A percentile compares a stretch with the other conserved stretches of the same genome.
Conservation (phyloP, 2,329 filamentous ascomycete genomes). For the Colletotrichum sp. region DNA sequence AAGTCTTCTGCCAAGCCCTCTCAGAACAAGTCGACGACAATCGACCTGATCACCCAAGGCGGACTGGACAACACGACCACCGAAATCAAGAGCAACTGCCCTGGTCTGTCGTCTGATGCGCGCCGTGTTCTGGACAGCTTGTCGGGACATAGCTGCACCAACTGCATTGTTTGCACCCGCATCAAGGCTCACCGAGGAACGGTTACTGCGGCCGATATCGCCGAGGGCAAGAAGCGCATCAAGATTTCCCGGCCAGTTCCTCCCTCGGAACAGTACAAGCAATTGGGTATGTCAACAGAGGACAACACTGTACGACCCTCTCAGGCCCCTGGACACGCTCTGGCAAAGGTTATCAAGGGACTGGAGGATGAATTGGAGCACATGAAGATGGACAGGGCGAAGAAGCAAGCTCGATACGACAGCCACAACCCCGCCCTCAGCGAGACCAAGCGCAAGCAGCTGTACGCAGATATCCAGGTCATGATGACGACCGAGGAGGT, state of each 20-base stretch:
- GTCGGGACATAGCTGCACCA: constrained; percentile 59
- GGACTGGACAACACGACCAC: constrained; percentile 17
- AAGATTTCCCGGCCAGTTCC: constrained; percentile 69
- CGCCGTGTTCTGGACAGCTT: constrained; percentile 58
- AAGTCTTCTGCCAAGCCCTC: constrained; percentile 16
- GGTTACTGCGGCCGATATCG: constrained; percentile 39
- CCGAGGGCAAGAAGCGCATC: constrained; percentile 61
- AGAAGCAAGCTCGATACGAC: constrained; percentile 67
- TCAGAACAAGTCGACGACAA: constrained; percentile 14
- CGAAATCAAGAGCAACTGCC: constrained; percentile 32
- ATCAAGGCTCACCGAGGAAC: constrained; percentile 51
- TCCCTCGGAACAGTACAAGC: constrained; percentile 55
- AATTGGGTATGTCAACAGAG: constrained; percentile 47
- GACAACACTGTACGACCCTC: constrained; percentile 68
- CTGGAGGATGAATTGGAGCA: constrained; percentile 82
- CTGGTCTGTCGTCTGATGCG: constrained; percentile 57
- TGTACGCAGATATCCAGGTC: constrained; percentile 66
- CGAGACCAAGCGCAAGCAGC: constrained; percentile 65
- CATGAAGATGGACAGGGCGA: constrained; percentile 71
- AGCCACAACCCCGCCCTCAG: constrained; percentile 70
- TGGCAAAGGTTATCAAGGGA: constrained; percentile 83
- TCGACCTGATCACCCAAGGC: constrained; percentile 21
- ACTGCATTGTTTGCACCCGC: constrained; percentile 63
- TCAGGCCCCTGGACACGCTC: constrained; percentile 72
- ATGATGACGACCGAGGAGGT: constrained; percentile 68